A percentile compares a stretch with the other conserved stretches of the same genome.
phyloP scores from a whole-genome alignment of 2,329 filamentous ascomycete genomes.

The Neodidymelliopsis sp. region DNA sequence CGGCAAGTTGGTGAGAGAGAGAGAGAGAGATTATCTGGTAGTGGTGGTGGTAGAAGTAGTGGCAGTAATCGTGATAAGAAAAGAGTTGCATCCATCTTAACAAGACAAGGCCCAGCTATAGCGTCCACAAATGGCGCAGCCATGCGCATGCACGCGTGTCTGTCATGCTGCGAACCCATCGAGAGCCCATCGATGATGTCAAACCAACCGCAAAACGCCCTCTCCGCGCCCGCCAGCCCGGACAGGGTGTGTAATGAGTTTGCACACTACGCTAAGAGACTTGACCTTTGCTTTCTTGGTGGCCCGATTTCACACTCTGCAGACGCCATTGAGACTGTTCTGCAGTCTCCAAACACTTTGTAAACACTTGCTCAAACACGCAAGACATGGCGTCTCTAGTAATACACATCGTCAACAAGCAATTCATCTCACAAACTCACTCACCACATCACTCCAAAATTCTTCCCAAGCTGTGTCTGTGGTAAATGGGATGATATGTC shows the following conservation, averaged over 20 bases:
- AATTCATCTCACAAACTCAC: too few relatives aligned
- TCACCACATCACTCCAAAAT: too few relatives aligned
- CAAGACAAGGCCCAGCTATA: background rate
- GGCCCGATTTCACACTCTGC: background rate
- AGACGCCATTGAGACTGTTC: slow-evolving; percentile 8
- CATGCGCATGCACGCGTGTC: slow-evolving; percentile 21
- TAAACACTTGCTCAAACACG: slow-evolving; percentile 26
- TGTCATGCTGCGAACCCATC: slow-evolving; percentile 18
- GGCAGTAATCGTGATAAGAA: background rate
- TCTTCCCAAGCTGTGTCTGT: too few relatives aligned
- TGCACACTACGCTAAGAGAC: slow-evolving; percentile 2
- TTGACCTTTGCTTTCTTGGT: background rate
- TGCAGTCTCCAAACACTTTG: slow-evolving; percentile 28
- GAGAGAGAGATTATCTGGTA: too few relatives aligned
- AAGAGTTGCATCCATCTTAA: background rate
- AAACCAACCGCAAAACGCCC: slow-evolving; percentile 13
- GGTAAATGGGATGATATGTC: too few relatives aligned
- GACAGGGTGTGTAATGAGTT: too few relatives aligned
- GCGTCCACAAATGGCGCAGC: slow-evolving; percentile 11
- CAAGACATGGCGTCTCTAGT: background rate
- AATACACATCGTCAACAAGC: too few relatives aligned
- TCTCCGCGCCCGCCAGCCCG: slow-evolving; percentile 16
- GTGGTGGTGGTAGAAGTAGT: too few relatives aligned
- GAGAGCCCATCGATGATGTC: slow-evolving; percentile 31
- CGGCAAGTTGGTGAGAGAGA: too few relatives aligned